Conservation (phyloP, 495 filamentous ascomycete species). For the Aspergillus kassunensis region DNA sequence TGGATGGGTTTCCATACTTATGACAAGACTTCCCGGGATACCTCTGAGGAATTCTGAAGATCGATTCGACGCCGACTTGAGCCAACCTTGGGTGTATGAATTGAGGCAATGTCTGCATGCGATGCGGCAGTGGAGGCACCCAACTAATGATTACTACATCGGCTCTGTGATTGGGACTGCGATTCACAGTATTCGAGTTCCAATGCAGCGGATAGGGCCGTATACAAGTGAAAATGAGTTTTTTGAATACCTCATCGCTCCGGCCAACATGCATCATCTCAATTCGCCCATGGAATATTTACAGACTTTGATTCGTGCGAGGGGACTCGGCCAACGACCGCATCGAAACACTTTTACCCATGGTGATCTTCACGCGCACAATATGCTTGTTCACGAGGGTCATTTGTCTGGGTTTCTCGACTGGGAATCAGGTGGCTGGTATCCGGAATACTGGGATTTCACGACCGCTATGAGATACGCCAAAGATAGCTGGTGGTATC, state of each 20-base stretch:
- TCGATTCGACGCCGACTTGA: conserved; percentile 5
- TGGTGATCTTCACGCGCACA: conserved; percentile 45
- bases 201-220: conserved; percentile 16
- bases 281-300: conserved; percentile 19
- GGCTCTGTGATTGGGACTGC: conserved; percentile 11
- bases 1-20: conserved; percentile 12
- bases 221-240: conserved; percentile 10
- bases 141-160: background rate
- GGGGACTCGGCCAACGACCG: conserved; percentile 11
- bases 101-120: conserved; percentile 12
- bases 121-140: conserved; percentile 17
- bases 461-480: conserved; percentile 30
- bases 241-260: conserved; percentile 11
- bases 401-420: conserved; percentile 49
- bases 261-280: conserved; percentile 12
- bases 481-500: conserved; percentile 24
- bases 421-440: conserved; percentile 52
- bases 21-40: conserved; percentile 17
- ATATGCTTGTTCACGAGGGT: conserved; percentile 44
- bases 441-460: conserved; percentile 54
- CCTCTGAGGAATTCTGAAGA: conserved; percentile 13
- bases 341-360: conserved; percentile 41
- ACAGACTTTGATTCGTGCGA: conserved; percentile 17
- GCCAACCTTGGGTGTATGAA: conserved; percentile 17
- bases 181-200: conserved; percentile 14